Conservation (phyloP, 768 basidiomycete genomes). For the Butyriboletus loyo region DNA sequence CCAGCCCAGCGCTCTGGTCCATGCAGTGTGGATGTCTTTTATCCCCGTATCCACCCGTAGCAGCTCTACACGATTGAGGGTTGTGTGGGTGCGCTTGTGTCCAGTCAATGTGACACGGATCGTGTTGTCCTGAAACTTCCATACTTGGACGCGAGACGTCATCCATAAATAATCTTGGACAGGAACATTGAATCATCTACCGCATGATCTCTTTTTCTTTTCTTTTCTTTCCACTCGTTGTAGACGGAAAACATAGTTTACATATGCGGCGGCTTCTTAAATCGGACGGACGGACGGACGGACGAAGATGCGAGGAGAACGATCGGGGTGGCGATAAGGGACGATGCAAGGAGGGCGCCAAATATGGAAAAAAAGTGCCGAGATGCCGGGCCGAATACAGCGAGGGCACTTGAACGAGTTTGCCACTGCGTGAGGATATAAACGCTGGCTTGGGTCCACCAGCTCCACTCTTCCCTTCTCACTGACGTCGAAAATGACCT, state of each 20-base stretch:
- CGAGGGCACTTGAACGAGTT: background rate
- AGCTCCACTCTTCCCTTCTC: constrained; percentile 14
- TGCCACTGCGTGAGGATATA: constrained; percentile 14
- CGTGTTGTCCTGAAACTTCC: background rate
- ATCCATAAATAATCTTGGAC: background rate
- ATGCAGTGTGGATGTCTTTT: no score
- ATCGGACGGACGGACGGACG: background rate
- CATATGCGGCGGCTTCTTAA: background rate
- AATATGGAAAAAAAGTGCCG: constrained; percentile 17
- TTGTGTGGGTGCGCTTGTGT: background rate
- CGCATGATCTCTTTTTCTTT: background rate
- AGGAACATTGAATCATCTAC: background rate
- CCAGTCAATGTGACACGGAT: background rate
- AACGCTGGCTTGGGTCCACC: constrained; percentile 4
- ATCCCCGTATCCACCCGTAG: background rate
- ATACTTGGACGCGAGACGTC: background rate
- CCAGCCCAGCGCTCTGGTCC: constrained; percentile 1
- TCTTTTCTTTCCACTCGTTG: background rate
- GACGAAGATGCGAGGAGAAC: background rate
- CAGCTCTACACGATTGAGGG: background rate
- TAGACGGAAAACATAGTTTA: background rate
- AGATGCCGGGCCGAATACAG: constrained; percentile 16
- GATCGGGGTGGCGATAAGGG: background rate
- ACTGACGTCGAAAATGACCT: constrained; percentile 21
- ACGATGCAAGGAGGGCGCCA: background rate